These are phyloP conservation scores for Teratosphaeria epicoccoides DNA, from an alignment of 2,329 filamentous ascomycete genomes.

Conservation along the genomic window DNA sequence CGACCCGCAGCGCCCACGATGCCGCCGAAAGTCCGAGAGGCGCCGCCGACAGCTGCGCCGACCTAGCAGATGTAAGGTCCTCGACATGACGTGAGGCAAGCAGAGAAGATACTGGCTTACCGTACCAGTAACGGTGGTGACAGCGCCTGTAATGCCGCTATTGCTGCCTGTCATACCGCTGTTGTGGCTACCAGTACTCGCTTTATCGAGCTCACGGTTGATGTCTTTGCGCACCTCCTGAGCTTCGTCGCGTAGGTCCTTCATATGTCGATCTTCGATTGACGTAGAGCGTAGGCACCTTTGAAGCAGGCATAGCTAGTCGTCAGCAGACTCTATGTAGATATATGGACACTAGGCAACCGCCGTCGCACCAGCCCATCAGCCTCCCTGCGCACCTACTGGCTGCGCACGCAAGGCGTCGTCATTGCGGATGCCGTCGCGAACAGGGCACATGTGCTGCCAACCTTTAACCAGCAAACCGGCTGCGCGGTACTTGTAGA, in stretches of 20 bases:
- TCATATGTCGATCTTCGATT: background rate
- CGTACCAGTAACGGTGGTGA: constrained; percentile 46
- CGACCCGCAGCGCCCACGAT: constrained; percentile 39
- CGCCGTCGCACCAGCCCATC: no score
- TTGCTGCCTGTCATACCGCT: constrained; percentile 15
- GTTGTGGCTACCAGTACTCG: background rate
- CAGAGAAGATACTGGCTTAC: constrained; percentile 15
- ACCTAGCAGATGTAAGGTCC: constrained; percentile 7
- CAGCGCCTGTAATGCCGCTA: constrained; percentile 39
- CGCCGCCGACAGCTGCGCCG: constrained; percentile 45
- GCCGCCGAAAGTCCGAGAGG: constrained; percentile 43
- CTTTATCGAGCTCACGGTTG: constrained; percentile 2
- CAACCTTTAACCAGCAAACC: no score
- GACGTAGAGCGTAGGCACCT: background rate
- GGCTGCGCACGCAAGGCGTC: background rate
- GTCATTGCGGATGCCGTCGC: background rate
- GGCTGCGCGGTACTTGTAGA: no score
- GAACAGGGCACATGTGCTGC: background rate
- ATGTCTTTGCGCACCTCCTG: constrained; percentile 1
- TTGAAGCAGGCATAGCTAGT: background rate
- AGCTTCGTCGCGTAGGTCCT: background rate
- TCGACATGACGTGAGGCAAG: background rate
- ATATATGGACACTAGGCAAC: no score
- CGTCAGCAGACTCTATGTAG: background rate
- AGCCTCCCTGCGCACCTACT: background rate